phyloP scores from a whole-genome alignment of 225 moss, liverwort and hornwort species.

The Straminergon stramineum region DNA sequence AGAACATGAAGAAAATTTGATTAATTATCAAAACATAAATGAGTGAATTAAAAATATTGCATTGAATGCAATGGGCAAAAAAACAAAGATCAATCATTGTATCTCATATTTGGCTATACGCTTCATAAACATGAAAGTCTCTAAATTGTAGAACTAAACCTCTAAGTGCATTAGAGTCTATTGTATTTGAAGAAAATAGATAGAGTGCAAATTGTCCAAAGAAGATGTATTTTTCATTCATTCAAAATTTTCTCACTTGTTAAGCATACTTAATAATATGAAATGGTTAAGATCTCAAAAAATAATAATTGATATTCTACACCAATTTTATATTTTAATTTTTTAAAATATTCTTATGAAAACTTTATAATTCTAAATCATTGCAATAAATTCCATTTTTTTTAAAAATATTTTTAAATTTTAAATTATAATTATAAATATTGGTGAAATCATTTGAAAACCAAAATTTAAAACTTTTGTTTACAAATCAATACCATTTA shows the following conservation, averaged over 20 bases:
- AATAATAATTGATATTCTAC: fast-evolving
- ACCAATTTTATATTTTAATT: too few species aligned
- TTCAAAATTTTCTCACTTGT: background rate
- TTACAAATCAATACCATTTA: background rate
- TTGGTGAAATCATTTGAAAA: too few species aligned
- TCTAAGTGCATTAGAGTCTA: background rate
- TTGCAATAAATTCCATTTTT: background rate
- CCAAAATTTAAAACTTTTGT: background rate
- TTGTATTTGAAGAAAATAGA: fast-evolving
- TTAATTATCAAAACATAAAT: background rate
- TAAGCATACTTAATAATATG: background rate
- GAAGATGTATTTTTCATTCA: background rate
- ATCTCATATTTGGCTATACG: too few species aligned
- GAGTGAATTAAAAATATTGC: too few species aligned
- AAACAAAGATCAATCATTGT: background rate
- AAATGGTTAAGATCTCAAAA: background rate
- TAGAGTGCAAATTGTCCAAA: background rate
- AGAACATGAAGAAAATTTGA: too few species aligned
- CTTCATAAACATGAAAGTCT: background rate
- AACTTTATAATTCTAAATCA: background rate
- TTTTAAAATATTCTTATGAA: background rate
- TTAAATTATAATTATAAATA: too few species aligned
- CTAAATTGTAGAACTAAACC: background rate
- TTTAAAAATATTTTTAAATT: too few species aligned
- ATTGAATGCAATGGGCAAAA: too few species aligned